These are phyloP conservation scores for Penicillium sp. DNA, from an alignment of 2,329 filamentous ascomycete species.

Conservation along the genomic window DNA sequence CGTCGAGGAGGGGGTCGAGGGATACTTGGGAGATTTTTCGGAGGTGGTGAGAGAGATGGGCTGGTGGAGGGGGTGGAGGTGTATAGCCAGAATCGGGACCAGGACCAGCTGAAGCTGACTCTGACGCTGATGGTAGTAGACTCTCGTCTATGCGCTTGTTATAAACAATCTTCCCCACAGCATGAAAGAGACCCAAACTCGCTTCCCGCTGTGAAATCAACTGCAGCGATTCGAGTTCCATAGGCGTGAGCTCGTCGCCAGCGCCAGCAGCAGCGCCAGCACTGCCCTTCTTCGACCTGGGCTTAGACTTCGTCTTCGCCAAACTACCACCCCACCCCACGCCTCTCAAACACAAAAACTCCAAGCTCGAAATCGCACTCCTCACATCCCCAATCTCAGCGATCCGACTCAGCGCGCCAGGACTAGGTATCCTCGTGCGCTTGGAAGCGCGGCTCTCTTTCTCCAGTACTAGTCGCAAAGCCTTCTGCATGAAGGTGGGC, in stretches of 20 bases:
- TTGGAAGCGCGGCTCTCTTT: constrained; percentile 85
- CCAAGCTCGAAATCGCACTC: constrained; percentile 87
- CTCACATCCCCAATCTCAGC: constrained; percentile 90
- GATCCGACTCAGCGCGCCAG: constrained; percentile 75
- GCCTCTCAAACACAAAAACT: constrained; percentile 86
- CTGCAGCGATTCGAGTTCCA: constrained; percentile 78
- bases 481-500: constrained; percentile 81
- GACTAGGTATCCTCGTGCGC: constrained; percentile 74
- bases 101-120: no score
- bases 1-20: constrained; percentile 81
- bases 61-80: constrained; percentile 61
- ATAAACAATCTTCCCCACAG: constrained; percentile 93
- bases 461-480: constrained; percentile 76
- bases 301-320: constrained; percentile 65
- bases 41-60: constrained; percentile 61
- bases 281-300: constrained; percentile 43
- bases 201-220: constrained; percentile 85
- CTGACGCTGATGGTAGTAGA: neutral
- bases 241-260: constrained; percentile 62
- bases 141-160: constrained; percentile 70
- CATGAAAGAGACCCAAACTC: constrained; percentile 92
- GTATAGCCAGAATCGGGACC: constrained; percentile 37
- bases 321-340: constrained; percentile 73
- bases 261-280: neutral
- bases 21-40: constrained; percentile 68